phyloP scores from a whole-genome alignment of 441 rosid species.

The Gossypium lobatum region DNA sequence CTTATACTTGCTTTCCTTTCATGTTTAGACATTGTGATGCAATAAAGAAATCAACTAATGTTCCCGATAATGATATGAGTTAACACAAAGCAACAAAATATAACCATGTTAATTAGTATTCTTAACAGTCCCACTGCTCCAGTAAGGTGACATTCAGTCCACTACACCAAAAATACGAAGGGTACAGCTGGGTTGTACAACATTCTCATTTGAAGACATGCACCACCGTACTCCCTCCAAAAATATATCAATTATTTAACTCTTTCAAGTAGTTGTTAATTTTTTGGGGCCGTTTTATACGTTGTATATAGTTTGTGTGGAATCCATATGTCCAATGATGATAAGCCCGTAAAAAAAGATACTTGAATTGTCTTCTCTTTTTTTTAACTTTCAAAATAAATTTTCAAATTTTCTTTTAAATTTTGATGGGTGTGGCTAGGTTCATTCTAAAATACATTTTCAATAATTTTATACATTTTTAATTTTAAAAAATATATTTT shows the following conservation, averaged over 20 bases:
- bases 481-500: too few species aligned
- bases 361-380: too few species aligned
- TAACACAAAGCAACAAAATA: neutral
- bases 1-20: slow-evolving; percentile 66
- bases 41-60: neutral
- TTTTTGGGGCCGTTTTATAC: too few species aligned
- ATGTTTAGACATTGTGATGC: slow-evolving; percentile 47
- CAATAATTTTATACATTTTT: too few species aligned
- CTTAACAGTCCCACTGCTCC: slow-evolving; percentile 73
- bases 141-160: slow-evolving; percentile 69
- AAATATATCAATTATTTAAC: neutral
- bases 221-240: slow-evolving; percentile 62
- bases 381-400: too few species aligned
- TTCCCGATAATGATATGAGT: neutral
- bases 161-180: slow-evolving; percentile 56
- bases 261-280: too few species aligned
- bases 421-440: too few species aligned
- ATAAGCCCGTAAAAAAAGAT: too few species aligned
- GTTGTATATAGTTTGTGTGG: too few species aligned
- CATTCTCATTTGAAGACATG: slow-evolving; percentile 67
- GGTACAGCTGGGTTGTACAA: slow-evolving; percentile 64
- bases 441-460: too few species aligned
- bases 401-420: too few species aligned
- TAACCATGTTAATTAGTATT: slow-evolving; percentile 56
- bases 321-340: too few species aligned